Conservation (phyloP, 1,284 basidiomycete species). For the Ustanciosporium gigantosporum region DNA sequence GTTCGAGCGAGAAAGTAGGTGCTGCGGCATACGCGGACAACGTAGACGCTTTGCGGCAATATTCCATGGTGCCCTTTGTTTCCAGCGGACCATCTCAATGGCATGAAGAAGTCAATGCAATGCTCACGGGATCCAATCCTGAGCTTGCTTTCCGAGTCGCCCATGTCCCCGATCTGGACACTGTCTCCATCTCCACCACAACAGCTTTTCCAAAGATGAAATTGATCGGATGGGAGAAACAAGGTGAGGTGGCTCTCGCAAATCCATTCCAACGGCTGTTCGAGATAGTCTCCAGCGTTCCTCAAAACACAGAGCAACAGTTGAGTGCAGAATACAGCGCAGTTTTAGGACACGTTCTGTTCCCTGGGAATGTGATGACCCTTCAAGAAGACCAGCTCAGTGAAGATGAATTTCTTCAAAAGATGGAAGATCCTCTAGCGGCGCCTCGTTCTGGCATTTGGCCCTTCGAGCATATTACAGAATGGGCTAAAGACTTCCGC, state of each 20-base stretch:
- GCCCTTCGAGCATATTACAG: constrained; percentile 11
- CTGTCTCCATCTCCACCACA: constrained; percentile 5
- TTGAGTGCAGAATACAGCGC: constrained; percentile 13
- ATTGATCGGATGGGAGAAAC: constrained; percentile 12
- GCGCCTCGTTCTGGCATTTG: constrained; percentile 23
- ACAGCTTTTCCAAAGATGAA: constrained; percentile 9
- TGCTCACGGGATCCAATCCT: constrained; percentile 14
- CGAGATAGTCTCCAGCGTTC: not conserved
- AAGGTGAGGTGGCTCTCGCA: constrained; percentile 2
- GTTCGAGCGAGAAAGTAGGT: constrained; percentile 14
- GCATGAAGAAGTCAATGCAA: constrained; percentile 24
- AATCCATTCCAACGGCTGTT: constrained; percentile 15
- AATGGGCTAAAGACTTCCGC: constrained; percentile 23
- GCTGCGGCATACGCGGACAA: constrained; percentile 11
- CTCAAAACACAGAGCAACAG: not conserved
- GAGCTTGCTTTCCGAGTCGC: constrained; percentile 24
- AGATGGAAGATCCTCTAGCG: constrained; percentile 22
- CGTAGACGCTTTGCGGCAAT: constrained; percentile 3
- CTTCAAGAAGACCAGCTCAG: constrained; percentile 17
- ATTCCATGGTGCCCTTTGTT: constrained; percentile 34
- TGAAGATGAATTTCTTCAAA: constrained; percentile 12
- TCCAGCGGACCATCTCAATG: constrained; percentile 28
- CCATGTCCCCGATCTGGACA: constrained; percentile 13
- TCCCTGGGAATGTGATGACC: constrained; percentile 8
- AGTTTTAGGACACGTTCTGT: constrained; percentile 23